Evolutionary conservation across 805 yeast species (phyloP).

Genomic region (Ogataea glucozyma): DNA sequence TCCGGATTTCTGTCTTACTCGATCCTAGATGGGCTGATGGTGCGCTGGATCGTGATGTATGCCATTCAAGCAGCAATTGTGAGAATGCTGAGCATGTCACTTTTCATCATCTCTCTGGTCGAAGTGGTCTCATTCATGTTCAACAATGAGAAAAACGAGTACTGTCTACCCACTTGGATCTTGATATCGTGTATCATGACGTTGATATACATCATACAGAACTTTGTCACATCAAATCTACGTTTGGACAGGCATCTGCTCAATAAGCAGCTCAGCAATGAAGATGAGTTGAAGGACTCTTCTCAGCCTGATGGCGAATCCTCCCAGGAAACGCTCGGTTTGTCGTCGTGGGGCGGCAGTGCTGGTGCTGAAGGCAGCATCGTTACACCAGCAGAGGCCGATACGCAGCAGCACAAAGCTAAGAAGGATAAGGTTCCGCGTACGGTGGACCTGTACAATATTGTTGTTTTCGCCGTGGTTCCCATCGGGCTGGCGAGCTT

Average conservation of each 20-base stretch:
- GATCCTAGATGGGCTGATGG: constrained; percentile 84
- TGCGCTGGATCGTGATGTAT: constrained; percentile 91
- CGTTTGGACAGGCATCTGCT: constrained; percentile 40
- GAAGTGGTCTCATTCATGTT: constrained; percentile 66
- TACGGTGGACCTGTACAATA: constrained; percentile 81
- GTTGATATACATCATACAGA: constrained; percentile 76
- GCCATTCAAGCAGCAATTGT: constrained; percentile 86
- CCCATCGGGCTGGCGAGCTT: constrained; percentile 96
- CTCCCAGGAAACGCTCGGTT: too few relatives aligned
- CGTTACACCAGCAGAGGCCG: not conserved
- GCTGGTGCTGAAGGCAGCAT: constrained; percentile 4
- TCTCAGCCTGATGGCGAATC: not conserved
- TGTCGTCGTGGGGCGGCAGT: too few relatives aligned
- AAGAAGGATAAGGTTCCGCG: constrained; percentile 45
- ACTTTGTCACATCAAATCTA: constrained; percentile 79
- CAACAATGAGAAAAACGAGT: constrained; percentile 59
- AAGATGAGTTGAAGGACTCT: not conserved
- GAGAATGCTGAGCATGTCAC: constrained; percentile 79
- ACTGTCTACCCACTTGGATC: constrained; percentile 88
- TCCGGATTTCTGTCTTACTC: constrained; percentile 82
- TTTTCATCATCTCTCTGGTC: constrained; percentile 69
- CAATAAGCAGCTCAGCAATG: constrained; percentile 11
- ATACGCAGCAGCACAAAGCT: not conserved
- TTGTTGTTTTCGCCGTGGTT: constrained; percentile 95
- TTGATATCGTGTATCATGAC: constrained; percentile 84